Percentiles rank a stretch among this genome's conserved stretches.
Evolutionary conservation across 2,329 filamentous ascomycete species (phyloP).

Genomic region (Colletotrichum limetticola): DNA sequence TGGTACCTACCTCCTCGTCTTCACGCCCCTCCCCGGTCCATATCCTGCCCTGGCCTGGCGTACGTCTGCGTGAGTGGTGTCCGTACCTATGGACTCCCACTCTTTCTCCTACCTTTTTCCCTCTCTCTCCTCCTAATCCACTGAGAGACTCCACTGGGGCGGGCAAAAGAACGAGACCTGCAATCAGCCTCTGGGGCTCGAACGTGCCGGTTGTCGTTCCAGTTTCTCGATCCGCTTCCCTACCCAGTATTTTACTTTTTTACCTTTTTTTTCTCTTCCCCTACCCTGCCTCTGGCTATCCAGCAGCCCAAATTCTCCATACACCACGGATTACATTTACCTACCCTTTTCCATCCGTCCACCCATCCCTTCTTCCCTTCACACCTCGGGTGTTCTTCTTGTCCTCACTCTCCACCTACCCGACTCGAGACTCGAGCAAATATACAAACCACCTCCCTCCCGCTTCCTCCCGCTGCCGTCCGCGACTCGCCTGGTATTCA

Average conservation of each 20-base stretch:
- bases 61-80: neutral
- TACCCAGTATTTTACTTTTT: slow-evolving; percentile 32
- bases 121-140: slow-evolving; percentile 26
- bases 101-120: slow-evolving; percentile 10
- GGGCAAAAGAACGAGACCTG: slow-evolving; percentile 29
- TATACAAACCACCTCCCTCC: slow-evolving; percentile 11
- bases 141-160: slow-evolving; percentile 17
- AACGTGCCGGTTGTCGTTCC: slow-evolving; percentile 34
- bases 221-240: slow-evolving; percentile 28
- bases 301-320: neutral
- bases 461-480: slow-evolving; percentile 2
- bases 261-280: slow-evolving; percentile 7
- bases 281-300: slow-evolving; percentile 11
- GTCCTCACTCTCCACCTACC: slow-evolving; percentile 13
- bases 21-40: slow-evolving; percentile 14
- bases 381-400: slow-evolving; percentile 10
- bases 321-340: slow-evolving; percentile 2
- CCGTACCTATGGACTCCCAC: neutral
- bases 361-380: slow-evolving; percentile 17
- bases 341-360: slow-evolving; percentile 17
- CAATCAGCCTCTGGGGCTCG: slow-evolving; percentile 33
- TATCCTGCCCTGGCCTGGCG: slow-evolving; percentile 27
- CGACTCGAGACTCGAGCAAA: slow-evolving; percentile 15
- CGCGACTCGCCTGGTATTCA: slow-evolving; percentile 15
- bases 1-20: slow-evolving; percentile 3